These are phyloP conservation scores for Coccomyxa sp. DNA, from an alignment of 139 green algal species.

Conservation along the genomic window DNA sequence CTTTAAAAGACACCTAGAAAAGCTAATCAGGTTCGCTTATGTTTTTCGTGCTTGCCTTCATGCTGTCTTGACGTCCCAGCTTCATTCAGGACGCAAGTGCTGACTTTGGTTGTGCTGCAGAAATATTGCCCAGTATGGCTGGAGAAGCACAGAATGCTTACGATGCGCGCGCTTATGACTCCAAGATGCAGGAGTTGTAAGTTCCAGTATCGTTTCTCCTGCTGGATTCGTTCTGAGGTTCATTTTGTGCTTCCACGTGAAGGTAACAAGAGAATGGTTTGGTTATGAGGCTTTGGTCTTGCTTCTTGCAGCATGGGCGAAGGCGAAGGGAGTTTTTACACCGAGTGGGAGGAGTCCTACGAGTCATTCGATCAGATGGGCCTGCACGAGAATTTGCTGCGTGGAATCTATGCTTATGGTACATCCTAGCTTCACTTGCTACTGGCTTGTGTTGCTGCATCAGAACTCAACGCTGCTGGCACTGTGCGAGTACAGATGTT, in stretches of 20 bases:
- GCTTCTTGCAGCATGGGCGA: conserved; percentile 53
- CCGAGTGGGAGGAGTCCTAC: conserved; percentile 95
- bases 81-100: too few relatives aligned
- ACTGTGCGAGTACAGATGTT: background rate
- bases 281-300: too few relatives aligned
- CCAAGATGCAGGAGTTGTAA: conserved; percentile 79
- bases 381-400: conserved; percentile 97
- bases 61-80: too few relatives aligned
- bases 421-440: background rate
- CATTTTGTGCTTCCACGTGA: background rate
- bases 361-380: conserved; percentile 98
- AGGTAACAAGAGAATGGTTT: too few relatives aligned
- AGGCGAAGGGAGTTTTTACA: conserved; percentile 80
- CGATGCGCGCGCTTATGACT: conserved; percentile 71
- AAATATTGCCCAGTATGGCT: conserved; percentile 32
- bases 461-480: background rate
- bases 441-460: background rate
- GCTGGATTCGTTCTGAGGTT: background rate
- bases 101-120: background rate
- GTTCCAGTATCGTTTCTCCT: conserved; percentile 1
- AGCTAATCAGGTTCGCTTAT: too few relatives aligned
- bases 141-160: conserved; percentile 46
- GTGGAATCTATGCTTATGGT: conserved; percentile 99
- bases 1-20: too few relatives aligned
- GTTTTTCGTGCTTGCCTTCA: too few relatives aligned